These are phyloP conservation scores for Quercus bicolor DNA, from an alignment of 306 rosid genomes.

Conservation along the genomic window DNA sequence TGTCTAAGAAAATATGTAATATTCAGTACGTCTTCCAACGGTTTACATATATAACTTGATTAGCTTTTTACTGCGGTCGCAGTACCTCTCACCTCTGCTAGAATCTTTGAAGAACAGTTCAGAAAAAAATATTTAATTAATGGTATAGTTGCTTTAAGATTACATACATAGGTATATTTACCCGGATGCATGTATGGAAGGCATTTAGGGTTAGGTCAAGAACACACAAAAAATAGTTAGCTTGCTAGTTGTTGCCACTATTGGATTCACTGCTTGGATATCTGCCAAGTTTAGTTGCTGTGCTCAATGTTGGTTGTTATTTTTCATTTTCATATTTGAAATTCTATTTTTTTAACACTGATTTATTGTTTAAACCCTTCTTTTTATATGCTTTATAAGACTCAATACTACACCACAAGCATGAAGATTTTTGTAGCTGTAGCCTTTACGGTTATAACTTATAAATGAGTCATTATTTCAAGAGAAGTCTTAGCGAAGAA, in stretches of 20 bases:
- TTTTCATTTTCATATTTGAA: background rate
- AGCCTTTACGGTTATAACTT: background rate
- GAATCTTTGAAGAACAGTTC: slow-evolving; percentile 4
- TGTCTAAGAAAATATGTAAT: too few relatives aligned
- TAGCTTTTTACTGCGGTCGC: background rate
- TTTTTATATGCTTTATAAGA: background rate
- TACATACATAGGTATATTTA: background rate
- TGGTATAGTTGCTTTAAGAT: background rate
- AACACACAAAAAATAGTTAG: background rate
- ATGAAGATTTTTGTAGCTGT: background rate
- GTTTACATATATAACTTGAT: background rate
- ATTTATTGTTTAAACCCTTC: background rate
- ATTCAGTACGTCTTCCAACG: too few relatives aligned
- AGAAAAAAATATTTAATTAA: background rate
- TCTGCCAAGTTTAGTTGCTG: background rate
- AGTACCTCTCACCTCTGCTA: background rate
- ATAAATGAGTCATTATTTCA: background rate
- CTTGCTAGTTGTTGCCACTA: background rate
- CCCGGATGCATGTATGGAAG: background rate
- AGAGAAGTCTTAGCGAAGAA: background rate
- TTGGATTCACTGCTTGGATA: background rate
- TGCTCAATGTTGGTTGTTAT: background rate
- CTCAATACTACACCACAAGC: background rate
- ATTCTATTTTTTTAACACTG: background rate
- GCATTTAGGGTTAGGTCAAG: background rate